Base-by-base conservation (phyloP, 1,284 basidiomycete species). In the Gymnopus androsaceus region DNA sequence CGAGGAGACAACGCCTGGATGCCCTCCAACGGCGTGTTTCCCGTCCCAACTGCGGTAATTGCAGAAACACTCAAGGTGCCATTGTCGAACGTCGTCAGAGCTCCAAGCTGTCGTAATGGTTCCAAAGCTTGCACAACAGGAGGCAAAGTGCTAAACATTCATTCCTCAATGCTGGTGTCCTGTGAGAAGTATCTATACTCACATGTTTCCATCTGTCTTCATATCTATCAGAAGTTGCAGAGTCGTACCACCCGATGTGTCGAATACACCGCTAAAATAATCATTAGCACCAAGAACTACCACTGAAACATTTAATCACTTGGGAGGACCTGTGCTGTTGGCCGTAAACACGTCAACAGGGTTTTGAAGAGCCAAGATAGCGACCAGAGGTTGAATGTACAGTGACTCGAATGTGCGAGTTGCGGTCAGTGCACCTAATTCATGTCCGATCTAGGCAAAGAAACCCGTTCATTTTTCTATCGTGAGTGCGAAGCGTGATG, bases 161-260 rank as follows among this genome's bases (percentile, higher is more conserved):
- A 19, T 3, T 28, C 17, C 71, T 53, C 81, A 64, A 60, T 81
- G 15, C 11, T 47, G 12, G 33, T 77, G n/a, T n/a, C n/a, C 45
- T n/a, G 19, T 11, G 11, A 21, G n/a, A 25, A 44, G 28, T 19
- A 28, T 11, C 17, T 19, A 33, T 19, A 23, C 73, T 61, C 61
- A 81, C 80, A 71, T 67, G 17, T 63, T 62, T 0, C 81, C 81
- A 59, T 82, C 75, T 1, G 77, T 80, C 65, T 82, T 83, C 64
- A 82, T 76, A 54, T 82, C 80, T 7, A 82, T 70, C 8, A 82
- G 64, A 19, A 82, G 67, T 50, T 82, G 79, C 31, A 83, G 64
- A 9, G 79, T 63, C 11, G 65, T 71, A 31, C 61, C 65, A 31
- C 74, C 68, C 0, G 76, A 67, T 25, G 73, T 81, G 61, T 82